Evolutionary conservation across 306 rosid genomes (phyloP).

Genomic region (Quercus agrifolia): DNA sequence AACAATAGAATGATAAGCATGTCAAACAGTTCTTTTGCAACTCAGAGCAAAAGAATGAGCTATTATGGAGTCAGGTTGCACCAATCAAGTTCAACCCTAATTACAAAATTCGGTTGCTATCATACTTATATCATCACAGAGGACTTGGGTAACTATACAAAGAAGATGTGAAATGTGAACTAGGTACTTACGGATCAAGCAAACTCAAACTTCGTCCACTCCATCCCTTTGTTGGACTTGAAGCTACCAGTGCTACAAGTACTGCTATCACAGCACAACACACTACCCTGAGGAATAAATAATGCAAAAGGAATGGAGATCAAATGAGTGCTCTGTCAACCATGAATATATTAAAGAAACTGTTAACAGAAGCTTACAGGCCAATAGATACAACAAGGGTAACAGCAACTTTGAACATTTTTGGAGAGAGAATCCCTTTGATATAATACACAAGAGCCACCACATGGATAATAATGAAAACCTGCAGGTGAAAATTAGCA

Average conservation of each 20-base stretch:
- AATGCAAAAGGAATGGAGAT: constrained; percentile 22
- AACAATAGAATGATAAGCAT: neutral
- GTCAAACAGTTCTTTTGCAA: neutral
- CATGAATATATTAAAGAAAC: constrained; percentile 4
- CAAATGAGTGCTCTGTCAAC: constrained; percentile 17
- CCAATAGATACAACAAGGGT: constrained; percentile 81
- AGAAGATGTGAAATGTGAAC: constrained; percentile 14
- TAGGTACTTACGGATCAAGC: constrained; percentile 80
- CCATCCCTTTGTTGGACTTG: constrained; percentile 99
- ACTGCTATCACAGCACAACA: constrained; percentile 71
- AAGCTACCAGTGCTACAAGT: constrained; percentile 87
- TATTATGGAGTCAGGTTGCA: neutral
- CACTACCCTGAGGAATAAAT: constrained; percentile 62
- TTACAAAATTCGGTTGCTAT: neutral
- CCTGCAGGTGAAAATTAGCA: constrained; percentile 48
- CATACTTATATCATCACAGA: constrained; percentile 1
- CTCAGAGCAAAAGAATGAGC: neutral
- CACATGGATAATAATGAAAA: constrained; percentile 90
- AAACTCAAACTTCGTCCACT: constrained; percentile 98
- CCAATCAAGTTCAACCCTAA: neutral
- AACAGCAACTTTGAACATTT: constrained; percentile 93
- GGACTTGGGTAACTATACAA: constrained; percentile 20
- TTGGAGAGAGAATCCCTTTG: constrained; percentile 82
- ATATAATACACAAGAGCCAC: constrained; percentile 95
- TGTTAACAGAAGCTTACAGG: constrained; percentile 57